Evolutionary conservation across 768 basidiomycete species (phyloP).

Genomic region (Russula sp.): DNA sequence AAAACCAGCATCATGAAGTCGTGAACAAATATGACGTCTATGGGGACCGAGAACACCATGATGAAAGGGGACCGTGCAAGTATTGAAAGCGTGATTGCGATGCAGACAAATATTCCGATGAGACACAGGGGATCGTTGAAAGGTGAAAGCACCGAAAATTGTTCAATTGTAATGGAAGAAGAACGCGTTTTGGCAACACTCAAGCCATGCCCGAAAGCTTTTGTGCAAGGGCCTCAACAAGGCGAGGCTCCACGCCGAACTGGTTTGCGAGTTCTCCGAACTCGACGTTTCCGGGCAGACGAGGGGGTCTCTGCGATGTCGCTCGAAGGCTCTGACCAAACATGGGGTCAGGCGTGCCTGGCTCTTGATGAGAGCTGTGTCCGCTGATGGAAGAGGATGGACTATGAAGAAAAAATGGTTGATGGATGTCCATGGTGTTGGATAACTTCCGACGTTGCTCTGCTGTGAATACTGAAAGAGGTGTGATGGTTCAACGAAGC

Average conservation of each 20-base stretch:
- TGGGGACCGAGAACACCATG: conserved; percentile 15
- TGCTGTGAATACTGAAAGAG: conserved; percentile 17
- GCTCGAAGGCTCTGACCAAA: conserved; percentile 57
- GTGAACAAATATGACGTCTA: conserved; percentile 19
- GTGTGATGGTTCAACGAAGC: not conserved
- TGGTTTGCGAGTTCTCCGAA: conserved; percentile 22
- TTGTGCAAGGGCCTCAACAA: conserved; percentile 23
- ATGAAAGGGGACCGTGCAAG: conserved; percentile 19
- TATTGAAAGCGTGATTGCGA: conserved; percentile 20
- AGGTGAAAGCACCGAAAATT: conserved; percentile 2
- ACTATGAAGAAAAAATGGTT: conserved; percentile 19
- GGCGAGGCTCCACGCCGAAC: conserved; percentile 21
- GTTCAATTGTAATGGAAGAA: conserved; percentile 12
- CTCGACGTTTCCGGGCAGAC: conserved; percentile 8
- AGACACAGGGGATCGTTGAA: conserved; percentile 10
- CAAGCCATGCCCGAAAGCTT: conserved; percentile 23
- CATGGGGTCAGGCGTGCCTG: conserved; percentile 19
- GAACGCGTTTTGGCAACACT: not conserved
- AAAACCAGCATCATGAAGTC: conserved; percentile 24
- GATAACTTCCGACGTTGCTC: conserved; percentile 20
- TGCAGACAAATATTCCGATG: conserved; percentile 19
- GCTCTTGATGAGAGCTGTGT: conserved; percentile 19
- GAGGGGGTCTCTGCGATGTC: conserved; percentile 52
- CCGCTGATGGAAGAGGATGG: conserved; percentile 21
- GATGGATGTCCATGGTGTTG: conserved; percentile 8